Conservation (phyloP, 1,284 basidiomycete species). For the Moesziomyces parantarcticus region DNA sequence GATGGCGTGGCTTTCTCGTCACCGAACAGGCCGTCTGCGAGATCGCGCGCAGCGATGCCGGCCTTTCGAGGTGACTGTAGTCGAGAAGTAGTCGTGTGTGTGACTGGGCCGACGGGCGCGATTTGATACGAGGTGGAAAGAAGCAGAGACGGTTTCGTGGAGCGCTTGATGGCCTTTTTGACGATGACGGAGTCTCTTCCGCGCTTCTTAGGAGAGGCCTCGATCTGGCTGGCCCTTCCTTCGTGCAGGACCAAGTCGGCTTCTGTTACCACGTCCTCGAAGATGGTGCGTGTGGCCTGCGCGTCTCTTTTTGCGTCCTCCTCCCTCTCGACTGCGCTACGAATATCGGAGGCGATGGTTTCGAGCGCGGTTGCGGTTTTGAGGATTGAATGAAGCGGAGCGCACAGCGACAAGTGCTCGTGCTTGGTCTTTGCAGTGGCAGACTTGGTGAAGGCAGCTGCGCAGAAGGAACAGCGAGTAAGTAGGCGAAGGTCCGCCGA, state of each 20-base stretch:
- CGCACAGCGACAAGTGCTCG: constrained; percentile 27
- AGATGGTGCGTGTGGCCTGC: constrained; percentile 19
- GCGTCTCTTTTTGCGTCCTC: constrained; percentile 10
- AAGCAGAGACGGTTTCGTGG: constrained; percentile 4
- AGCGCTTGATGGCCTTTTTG: constrained; percentile 32
- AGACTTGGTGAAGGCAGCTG: constrained; percentile 28
- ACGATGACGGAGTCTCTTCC: constrained; percentile 20
- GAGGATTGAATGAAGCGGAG: constrained; percentile 17
- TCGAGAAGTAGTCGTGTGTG: background rate
- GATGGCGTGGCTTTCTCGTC: background rate
- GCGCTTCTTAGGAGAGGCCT: constrained; percentile 27
- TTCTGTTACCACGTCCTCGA: constrained; percentile 29
- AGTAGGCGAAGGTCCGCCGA: constrained; percentile 25
- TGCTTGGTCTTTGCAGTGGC: constrained; percentile 19
- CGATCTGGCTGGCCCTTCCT: constrained; percentile 35
- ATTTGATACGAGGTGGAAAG: background rate
- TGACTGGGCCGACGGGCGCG: too few relatives aligned
- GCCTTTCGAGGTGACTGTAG: background rate
- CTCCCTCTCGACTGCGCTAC: constrained; percentile 6
- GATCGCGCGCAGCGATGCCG: background rate
- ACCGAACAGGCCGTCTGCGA: background rate
- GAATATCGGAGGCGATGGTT: constrained; percentile 13
- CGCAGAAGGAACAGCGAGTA: constrained; percentile 34
- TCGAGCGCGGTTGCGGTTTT: constrained; percentile 9
- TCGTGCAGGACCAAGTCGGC: constrained; percentile 36